Evolutionary conservation across 2,329 filamentous ascomycete genomes (phyloP).

Genomic region (Alternaria hordeiaustralica): DNA sequence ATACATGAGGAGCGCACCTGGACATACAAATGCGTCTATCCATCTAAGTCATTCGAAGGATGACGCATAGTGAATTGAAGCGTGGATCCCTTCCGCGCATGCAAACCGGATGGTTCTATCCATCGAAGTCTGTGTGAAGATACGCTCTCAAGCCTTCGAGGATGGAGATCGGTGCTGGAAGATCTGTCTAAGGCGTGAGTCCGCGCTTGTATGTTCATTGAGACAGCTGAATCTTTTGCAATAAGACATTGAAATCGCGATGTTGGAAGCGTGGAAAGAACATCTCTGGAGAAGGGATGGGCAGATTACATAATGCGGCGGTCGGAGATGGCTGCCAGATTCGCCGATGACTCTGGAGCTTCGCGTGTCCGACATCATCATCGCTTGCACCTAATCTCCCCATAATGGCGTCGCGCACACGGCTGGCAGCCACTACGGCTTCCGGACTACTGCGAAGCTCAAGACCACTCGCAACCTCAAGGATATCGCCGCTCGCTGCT

Average conservation of each 20-base stretch:
- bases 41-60: not conserved
- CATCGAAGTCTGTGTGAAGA: not conserved
- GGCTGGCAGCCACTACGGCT: conserved; percentile 40
- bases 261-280: not conserved
- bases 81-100: not conserved
- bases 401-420: conserved; percentile 48
- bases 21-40: too few relatives aligned
- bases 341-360: conserved; percentile 23
- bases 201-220: not conserved
- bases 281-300: not conserved
- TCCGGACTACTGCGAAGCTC: conserved; percentile 35
- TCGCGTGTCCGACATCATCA: conserved; percentile 27
- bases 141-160: not conserved
- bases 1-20: too few relatives aligned
- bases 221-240: not conserved
- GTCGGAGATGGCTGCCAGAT: conserved; percentile 19
- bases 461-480: conserved; percentile 20
- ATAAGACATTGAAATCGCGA: not conserved
- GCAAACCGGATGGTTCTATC: not conserved
- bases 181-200: fast-evolving
- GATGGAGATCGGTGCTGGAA: not conserved
- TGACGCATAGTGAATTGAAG: not conserved
- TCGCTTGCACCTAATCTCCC: conserved; percentile 23
- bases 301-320: conserved; percentile 25
- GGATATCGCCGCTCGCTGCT: conserved; percentile 28